Evolutionary conservation across 1,139 yeast species (phyloP), one percentile per base, ranked within the genome.

Genomic region (Saccharomyces hybrid): DNA sequence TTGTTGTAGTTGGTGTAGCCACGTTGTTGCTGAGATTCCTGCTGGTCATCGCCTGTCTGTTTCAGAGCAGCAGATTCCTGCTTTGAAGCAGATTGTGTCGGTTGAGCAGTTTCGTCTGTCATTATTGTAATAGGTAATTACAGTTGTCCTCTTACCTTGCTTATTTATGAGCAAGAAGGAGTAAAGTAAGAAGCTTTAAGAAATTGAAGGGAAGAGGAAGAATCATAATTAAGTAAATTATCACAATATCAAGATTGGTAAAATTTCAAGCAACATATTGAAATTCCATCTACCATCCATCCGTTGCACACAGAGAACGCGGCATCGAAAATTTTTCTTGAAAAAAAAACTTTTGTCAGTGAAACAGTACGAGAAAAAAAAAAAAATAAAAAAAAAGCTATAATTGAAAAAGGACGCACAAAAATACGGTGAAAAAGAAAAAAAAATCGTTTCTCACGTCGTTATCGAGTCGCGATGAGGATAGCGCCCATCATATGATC

Each of bases 291-390:
- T 38, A 38, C 44, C 44, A 38, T 38, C 25, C 44, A 38, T 38
- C 44, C 44, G 44, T 38, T 20, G 25, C 44, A 38, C 44, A 38
- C 44, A 38, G 44, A 38, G 25, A 38, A 38, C 44, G 44, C 44
- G 44, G 44, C 44, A 38, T 38, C 44, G 44, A 38, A 38, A 38
- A 38, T 5, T 38, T 38, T 38, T 38, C 25, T 38, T 38, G 44
- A 38, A 38, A 38, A 38, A 32, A 34, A 38, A 38, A 38, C 9
- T 11, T 38, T 38, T 38, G 44, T 11, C 11, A 16, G 44, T 16
- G 44, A 23, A 20, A 38, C 23, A 38, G 44, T 6, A 38, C 44
- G 44, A 38, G 20, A 38, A 20, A 38, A 20, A 20, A 20, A 16
- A 20, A 38, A 34, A 34, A 14, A 14, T 14, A 34, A 14, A 34